These are phyloP conservation scores for Acmispon strigosus DNA, from an alignment of 306 rosid genomes.

Conservation along the genomic window DNA sequence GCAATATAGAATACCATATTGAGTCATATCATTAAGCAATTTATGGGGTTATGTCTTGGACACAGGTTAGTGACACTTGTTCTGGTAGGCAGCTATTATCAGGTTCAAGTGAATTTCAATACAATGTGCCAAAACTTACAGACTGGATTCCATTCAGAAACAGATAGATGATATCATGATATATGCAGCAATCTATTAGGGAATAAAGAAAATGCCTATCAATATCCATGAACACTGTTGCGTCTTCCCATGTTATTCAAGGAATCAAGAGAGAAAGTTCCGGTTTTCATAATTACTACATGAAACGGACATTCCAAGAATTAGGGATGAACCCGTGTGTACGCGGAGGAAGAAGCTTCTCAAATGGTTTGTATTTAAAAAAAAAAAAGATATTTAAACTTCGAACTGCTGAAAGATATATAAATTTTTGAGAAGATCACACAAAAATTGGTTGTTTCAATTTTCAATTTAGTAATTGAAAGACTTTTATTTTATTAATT, in stretches of 20 bases:
- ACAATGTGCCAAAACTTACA: neutral
- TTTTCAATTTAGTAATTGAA: too few species aligned
- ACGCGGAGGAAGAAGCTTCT: too few species aligned
- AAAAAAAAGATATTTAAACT: too few species aligned
- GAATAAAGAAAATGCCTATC: neutral
- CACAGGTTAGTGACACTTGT: constrained; percentile 5
- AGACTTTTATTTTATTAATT: too few species aligned
- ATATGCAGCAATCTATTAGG: neutral
- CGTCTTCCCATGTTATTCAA: neutral
- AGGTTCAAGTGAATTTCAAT: constrained; percentile 9
- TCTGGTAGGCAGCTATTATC: neutral
- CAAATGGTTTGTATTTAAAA: too few species aligned
- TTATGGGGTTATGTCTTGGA: constrained; percentile 7
- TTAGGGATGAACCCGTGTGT: too few species aligned
- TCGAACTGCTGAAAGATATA: too few species aligned
- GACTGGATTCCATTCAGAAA: too few species aligned
- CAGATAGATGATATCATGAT: too few species aligned
- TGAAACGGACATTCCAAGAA: too few species aligned
- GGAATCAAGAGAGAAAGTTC: neutral
- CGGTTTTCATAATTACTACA: neutral
- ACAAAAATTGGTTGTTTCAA: too few species aligned
- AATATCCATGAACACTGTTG: neutral
- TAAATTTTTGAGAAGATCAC: too few species aligned
- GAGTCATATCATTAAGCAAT: constrained; percentile 15
- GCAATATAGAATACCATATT: constrained; percentile 15